These are phyloP conservation scores for Saururus chinensis DNA, from an alignment of 164 flowering plant species.

Conservation along the genomic window DNA sequence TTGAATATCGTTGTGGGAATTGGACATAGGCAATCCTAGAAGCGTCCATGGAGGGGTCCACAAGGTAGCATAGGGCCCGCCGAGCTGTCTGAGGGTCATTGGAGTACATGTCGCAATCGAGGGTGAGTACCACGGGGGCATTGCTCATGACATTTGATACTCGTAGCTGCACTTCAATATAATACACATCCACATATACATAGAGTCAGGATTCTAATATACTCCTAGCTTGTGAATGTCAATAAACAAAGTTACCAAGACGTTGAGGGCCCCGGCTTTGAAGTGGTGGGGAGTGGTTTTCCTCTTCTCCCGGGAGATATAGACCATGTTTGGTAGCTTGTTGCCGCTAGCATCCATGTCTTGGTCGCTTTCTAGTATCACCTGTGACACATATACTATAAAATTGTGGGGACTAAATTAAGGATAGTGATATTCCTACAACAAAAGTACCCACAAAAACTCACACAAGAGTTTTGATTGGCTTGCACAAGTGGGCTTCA, in stretches of 20 bases:
- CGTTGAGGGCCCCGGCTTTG: conserved; percentile 91
- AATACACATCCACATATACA: no score
- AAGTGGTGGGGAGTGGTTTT: conserved; percentile 41
- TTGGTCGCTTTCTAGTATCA: conserved; percentile 31
- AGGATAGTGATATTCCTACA: no score
- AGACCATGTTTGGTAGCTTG: conserved; percentile 60
- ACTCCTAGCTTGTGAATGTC: no score
- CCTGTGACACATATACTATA: conserved; percentile 20
- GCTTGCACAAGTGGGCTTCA: no score
- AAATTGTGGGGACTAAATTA: no score
- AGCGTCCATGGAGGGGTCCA: conserved; percentile 15
- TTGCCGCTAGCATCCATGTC: conserved; percentile 39
- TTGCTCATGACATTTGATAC: conserved; percentile 47
- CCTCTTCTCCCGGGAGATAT: conserved; percentile 63
- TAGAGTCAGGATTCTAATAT: no score
- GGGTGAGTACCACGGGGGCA: conserved; percentile 44
- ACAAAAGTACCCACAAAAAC: no score
- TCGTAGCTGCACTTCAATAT: neutral
- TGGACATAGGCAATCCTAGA: conserved; percentile 38
- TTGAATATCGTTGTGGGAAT: conserved; percentile 42
- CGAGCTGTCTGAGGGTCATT: conserved; percentile 44
- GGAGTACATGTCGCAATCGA: conserved; percentile 56
- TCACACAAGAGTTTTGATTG: no score
- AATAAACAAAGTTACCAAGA: no score
- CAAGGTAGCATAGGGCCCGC: conserved; percentile 38